Evolutionary conservation across 306 rosid species (phyloP), one percentile per base, ranked within the genome.

Genomic region (Sechiopsis laciniata): DNA sequence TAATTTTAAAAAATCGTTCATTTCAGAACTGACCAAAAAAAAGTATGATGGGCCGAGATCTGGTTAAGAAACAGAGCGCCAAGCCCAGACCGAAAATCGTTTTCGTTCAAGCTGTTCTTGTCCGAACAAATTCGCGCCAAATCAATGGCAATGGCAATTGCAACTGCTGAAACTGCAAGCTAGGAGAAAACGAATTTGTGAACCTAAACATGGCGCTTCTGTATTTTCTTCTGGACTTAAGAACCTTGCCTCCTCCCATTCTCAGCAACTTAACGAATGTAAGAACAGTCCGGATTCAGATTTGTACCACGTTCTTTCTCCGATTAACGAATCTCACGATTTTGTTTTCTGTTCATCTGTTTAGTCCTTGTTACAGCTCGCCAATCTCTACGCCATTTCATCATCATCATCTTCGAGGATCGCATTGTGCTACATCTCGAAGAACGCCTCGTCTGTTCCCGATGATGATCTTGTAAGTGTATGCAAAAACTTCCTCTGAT

Each of bases 361-460:
- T n/a, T 77, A 90, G 96, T 84, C 89, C 6, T 75, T 90, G 80
- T 86, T 90, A 81, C 89, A 88, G 80, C 87, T 90, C 35, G 89
- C 91, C 24, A 90, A 90, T 81, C 84, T 86, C 78, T 90, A 84
- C 40, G 82, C 93, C 73, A 70, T 85, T 74, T 87, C 89, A 58
- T 67, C 85, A 53, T 77, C 79, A 45, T 46, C 68, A 13, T 15
- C 72, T 12, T 85, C 86, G 71, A 85, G 83, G 81, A 83, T 88
- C 70, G 88, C 91, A 26, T 79, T 90, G 79, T 90, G 93, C 78
- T 90, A 86, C 78, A 59, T 88, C 66, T 77, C 77, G 12, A 85
- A 70, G 67, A 84, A 84, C 69, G 82, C 78, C 10, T 40, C 83
- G 29, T 78, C 86, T 78, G 82, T 85, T 73, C 69, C 54, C 48